phyloP scores from a whole-genome alignment of 345 rosid species.

The Aethionema arabicum region DNA sequence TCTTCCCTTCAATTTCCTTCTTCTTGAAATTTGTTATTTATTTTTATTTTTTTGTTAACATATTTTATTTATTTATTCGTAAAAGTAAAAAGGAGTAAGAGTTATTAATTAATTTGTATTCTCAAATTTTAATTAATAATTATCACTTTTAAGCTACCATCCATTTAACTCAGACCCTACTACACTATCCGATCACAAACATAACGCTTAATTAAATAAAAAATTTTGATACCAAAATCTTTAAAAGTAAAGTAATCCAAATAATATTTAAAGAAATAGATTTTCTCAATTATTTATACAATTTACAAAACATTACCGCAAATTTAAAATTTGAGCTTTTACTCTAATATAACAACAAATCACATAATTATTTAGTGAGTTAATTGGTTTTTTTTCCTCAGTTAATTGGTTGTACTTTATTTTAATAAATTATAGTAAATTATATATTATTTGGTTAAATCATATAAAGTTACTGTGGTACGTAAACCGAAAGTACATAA shows the following conservation, averaged over 20 bases:
- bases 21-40: slow-evolving; percentile 1
- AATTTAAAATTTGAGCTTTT: too few species aligned
- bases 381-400: too few species aligned
- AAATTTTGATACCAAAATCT: slow-evolving; percentile 19
- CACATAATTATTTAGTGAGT: too few species aligned
- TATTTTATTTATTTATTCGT: neutral
- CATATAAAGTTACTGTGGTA: slow-evolving; percentile 13
- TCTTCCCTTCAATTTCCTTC: slow-evolving; percentile 5
- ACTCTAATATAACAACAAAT: too few species aligned
- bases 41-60: neutral
- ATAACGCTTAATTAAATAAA: slow-evolving; percentile 8
- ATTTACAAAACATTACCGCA: neutral
- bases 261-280: neutral
- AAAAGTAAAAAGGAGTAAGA: neutral
- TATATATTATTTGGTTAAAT: neutral
- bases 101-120: neutral
- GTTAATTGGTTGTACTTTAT: too few species aligned
- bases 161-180: slow-evolving; percentile 26
- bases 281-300: neutral
- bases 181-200: slow-evolving; percentile 7
- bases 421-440: too few species aligned
- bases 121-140: neutral
- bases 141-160: slow-evolving; percentile 13
- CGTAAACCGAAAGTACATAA: slow-evolving; percentile 23
- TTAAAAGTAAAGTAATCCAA: neutral